phyloP scores from a whole-genome alignment of 176 grass and related monocot genomes.

The Zoysia japonica region DNA sequence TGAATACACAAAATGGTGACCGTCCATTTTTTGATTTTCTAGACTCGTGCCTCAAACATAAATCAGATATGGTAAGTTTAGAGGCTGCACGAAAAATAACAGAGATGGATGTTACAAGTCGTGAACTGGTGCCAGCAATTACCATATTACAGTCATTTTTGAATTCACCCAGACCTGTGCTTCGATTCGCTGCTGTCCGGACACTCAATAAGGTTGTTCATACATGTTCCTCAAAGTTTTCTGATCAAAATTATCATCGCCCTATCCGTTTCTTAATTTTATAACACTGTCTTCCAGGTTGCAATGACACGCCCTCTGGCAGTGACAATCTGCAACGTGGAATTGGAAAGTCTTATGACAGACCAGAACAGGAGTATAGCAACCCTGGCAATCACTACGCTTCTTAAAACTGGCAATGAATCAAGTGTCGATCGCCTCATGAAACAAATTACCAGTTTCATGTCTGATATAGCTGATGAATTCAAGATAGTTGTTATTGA shows the following conservation, averaged over 20 bases:
- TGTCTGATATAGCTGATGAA: conserved; percentile 97
- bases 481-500: conserved; percentile 99
- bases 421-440: conserved; percentile 93
- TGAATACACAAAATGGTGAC: conserved; percentile 69
- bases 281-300: conserved; percentile 49
- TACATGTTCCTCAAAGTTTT: conserved; percentile 16
- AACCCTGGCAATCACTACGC: conserved; percentile 92
- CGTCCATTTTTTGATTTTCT: conserved; percentile 90
- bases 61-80: conserved; percentile 84
- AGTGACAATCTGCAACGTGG: conserved; percentile 89
- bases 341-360: conserved; percentile 85
- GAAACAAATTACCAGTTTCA: conserved; percentile 97
- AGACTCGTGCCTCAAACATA: conserved; percentile 83
- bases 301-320: conserved; percentile 86
- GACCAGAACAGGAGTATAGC: conserved; percentile 99
- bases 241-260: neutral
- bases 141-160: conserved; percentile 76
- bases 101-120: conserved; percentile 86
- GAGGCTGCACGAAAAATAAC: conserved; percentile 89
- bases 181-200: conserved; percentile 94
- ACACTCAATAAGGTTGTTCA: conserved; percentile 88
- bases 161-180: conserved; percentile 83
- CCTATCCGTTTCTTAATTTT: conserved; percentile 36
- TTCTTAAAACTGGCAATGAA: conserved; percentile 97
- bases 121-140: conserved; percentile 81